Evolutionary conservation across 352 stramenopile genomes (phyloP).

Genomic region (Hyaloperonospora brassicae): DNA sequence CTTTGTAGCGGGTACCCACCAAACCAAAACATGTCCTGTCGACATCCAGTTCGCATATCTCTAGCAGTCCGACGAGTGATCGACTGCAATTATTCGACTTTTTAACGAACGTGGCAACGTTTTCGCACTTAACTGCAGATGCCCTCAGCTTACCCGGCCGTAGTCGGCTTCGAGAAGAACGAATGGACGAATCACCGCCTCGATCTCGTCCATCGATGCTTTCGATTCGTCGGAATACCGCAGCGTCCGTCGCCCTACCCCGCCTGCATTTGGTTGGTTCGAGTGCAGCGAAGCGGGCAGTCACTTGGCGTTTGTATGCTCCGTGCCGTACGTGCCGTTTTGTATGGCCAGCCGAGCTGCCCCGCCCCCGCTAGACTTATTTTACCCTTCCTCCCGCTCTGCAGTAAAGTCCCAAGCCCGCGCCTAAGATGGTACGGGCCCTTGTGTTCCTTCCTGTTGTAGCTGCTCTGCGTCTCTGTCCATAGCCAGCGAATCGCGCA

Average conservation of each 20-base stretch:
- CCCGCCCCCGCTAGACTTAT: slow-evolving; percentile 44
- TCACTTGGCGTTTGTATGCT: slow-evolving; percentile 63
- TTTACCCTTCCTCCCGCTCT: slow-evolving; percentile 84
- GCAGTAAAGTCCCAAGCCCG: slow-evolving; percentile 79
- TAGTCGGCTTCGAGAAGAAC: slow-evolving; percentile 1
- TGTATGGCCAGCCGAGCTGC: slow-evolving; percentile 46
- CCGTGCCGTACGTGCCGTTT: slow-evolving; percentile 32
- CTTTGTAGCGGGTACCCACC: too few species aligned
- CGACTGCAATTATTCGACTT: too few species aligned
- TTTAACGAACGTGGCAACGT: too few species aligned
- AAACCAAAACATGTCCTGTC: too few species aligned
- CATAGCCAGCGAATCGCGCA: too few species aligned
- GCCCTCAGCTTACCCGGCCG: too few species aligned
- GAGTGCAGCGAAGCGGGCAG: slow-evolving; percentile 37
- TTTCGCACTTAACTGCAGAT: too few species aligned
- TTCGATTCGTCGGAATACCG: slow-evolving; percentile 12
- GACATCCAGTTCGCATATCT: too few species aligned
- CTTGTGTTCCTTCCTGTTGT: neutral
- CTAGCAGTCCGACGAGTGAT: too few species aligned
- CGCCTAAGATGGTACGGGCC: slow-evolving; percentile 74
- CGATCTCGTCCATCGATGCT: neutral
- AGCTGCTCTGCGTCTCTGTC: too few species aligned
- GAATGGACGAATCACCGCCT: slow-evolving; percentile 5
- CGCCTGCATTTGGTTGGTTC: slow-evolving; percentile 58
- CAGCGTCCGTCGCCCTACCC: slow-evolving; percentile 4